Percentiles rank a stretch among this genome's conserved stretches.
Conservation (phyloP, 148 eudicot genomes). For the Arbutus unedo region DNA sequence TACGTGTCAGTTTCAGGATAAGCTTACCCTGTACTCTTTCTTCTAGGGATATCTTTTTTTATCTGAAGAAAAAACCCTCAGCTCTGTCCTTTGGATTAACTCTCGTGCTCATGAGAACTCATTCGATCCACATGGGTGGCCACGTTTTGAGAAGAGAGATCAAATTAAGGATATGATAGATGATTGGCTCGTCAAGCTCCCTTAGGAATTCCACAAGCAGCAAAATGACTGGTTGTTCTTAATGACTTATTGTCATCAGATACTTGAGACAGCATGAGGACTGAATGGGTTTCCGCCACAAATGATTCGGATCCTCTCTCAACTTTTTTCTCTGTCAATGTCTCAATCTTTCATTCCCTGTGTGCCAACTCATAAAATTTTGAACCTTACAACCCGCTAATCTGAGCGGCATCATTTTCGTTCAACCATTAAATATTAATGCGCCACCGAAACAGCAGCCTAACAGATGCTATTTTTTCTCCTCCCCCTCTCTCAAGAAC, state of each 20-base stretch:
- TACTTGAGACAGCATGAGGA: background rate
- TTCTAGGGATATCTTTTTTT: background rate
- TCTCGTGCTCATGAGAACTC: background rate
- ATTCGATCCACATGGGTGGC: background rate
- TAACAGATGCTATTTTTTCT: no score
- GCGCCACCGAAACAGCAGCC: no score
- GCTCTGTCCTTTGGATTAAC: background rate
- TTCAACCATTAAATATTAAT: no score
- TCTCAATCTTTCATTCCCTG: no score
- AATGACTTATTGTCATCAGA: background rate
- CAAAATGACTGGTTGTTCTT: background rate
- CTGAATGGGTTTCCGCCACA: background rate
- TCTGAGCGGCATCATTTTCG: no score
- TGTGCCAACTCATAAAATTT: no score
- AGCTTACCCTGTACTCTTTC: background rate
- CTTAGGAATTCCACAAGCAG: background rate
- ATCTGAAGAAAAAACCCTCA: background rate
- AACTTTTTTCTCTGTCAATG: no score
- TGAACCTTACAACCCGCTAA: no score
- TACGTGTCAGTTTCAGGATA: background rate
- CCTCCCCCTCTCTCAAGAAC: no score
- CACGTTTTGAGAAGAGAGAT: background rate
- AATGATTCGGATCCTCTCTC: background rate
- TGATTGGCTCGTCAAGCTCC: constrained; percentile 3
- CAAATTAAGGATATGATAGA: background rate